phyloP scores from a whole-genome alignment of 75 land plant genomes.

The Selaginella tamariscina region DNA sequence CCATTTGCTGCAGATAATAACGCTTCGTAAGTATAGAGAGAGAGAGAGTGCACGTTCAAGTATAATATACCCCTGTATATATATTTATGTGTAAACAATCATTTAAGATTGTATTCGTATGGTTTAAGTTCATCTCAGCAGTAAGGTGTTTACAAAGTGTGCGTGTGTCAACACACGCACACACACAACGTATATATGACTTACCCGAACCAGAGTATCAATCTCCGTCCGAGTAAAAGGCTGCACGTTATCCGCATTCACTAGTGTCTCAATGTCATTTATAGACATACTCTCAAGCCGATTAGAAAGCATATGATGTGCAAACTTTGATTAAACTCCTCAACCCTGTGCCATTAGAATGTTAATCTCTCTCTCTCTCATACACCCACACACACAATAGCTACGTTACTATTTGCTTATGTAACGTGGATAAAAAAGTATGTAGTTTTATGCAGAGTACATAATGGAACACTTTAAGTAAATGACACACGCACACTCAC shows the following conservation, averaged over 20 bases:
- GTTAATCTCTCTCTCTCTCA: too few species aligned
- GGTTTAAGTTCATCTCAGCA: too few species aligned
- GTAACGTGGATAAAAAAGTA: constrained; percentile 7
- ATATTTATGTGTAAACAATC: too few species aligned
- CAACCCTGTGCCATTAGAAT: constrained; percentile 33
- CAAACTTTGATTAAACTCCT: constrained; percentile 53
- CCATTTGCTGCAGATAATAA: constrained; percentile 13
- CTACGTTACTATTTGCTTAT: too few species aligned
- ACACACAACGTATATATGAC: too few species aligned
- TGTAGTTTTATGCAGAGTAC: neutral
- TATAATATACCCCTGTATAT: too few species aligned
- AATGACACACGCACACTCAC: too few species aligned
- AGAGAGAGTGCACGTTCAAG: too few species aligned
- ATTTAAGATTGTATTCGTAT: neutral
- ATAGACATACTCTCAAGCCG: constrained; percentile 48
- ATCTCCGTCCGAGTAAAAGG: constrained; percentile 53
- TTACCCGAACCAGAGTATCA: constrained; percentile 50
- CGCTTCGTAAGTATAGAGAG: neutral
- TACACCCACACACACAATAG: too few species aligned
- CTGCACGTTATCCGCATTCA: constrained; percentile 40
- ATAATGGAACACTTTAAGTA: neutral
- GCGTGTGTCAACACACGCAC: too few species aligned
- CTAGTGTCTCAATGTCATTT: constrained; percentile 39
- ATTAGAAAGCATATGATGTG: constrained; percentile 61
- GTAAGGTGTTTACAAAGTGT: too few species aligned